These are phyloP conservation scores for Nakazawaea peltata DNA, from an alignment of 805 yeast genomes.

Conservation along the genomic window DNA sequence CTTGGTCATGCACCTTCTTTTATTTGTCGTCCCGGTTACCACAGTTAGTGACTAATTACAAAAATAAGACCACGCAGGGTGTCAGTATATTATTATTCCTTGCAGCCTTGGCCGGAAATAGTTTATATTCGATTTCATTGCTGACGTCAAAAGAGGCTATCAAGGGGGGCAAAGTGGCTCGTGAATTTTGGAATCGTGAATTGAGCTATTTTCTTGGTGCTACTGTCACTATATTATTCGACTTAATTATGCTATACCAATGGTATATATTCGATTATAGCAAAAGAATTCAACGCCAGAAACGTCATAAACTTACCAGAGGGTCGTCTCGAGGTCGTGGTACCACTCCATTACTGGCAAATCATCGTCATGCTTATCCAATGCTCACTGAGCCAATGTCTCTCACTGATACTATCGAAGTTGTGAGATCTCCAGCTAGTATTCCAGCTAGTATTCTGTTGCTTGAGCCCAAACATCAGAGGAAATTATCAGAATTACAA, in stretches of 20 bases:
- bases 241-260: slow-evolving; percentile 35
- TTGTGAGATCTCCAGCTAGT: slow-evolving; percentile 7
- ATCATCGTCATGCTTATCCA: not conserved
- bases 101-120: slow-evolving; percentile 42
- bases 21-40: slow-evolving; percentile 45
- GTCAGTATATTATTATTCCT: slow-evolving; percentile 40
- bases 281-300: no score
- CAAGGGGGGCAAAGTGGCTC: slow-evolving; percentile 22
- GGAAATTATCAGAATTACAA: slow-evolving; percentile 23
- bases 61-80: slow-evolving; percentile 40
- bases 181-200: slow-evolving; percentile 31
- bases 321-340: no score
- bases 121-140: slow-evolving; percentile 40
- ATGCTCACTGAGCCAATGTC: slow-evolving; percentile 5
- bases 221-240: slow-evolving; percentile 43
- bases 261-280: slow-evolving; percentile 24
- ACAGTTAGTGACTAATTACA: slow-evolving; percentile 38
- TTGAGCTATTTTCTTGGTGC: slow-evolving; percentile 40
- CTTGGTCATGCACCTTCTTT: slow-evolving; percentile 44
- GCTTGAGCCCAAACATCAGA: slow-evolving; percentile 21
- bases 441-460: no score
- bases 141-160: slow-evolving; percentile 34
- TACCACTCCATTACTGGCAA: not conserved
- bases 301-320: not conserved
- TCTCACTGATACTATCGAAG: slow-evolving; percentile 1